phyloP scores from a whole-genome alignment of 192 early-diverging fungal species.

The Podila epigama region DNA sequence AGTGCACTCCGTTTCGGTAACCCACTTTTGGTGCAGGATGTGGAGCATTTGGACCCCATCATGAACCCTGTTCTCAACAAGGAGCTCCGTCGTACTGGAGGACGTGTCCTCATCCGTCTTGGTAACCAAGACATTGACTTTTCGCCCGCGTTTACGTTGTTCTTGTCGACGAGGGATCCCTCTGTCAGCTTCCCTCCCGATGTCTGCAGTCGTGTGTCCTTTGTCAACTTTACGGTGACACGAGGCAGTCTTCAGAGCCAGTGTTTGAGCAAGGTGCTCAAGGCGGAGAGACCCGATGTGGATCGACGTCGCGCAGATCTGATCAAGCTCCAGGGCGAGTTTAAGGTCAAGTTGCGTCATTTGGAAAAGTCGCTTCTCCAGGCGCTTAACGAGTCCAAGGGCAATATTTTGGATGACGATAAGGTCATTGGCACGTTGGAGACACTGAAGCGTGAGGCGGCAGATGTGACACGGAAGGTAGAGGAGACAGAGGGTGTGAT shows the following conservation, averaged over 20 bases:
- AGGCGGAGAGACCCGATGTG: slow-evolving; percentile 94
- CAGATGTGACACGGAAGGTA: slow-evolving; percentile 91
- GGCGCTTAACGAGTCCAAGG: slow-evolving; percentile 92
- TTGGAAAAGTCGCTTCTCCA: slow-evolving; percentile 94
- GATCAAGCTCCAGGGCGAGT: slow-evolving; percentile 95
- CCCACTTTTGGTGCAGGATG: slow-evolving; percentile 96
- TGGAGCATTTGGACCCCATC: slow-evolving; percentile 96
- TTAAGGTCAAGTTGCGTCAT: slow-evolving; percentile 89
- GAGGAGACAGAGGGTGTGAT: slow-evolving; percentile 94
- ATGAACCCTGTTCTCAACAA: slow-evolving; percentile 98
- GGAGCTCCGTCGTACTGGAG: slow-evolving; percentile 95
- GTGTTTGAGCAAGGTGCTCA: slow-evolving; percentile 95
- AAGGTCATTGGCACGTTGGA: slow-evolving; percentile 93
- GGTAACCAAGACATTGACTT: slow-evolving; percentile 99
- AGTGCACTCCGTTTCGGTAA: slow-evolving; percentile 98
- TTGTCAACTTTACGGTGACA: slow-evolving; percentile 99
- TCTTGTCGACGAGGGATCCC: slow-evolving; percentile 94
- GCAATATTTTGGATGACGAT: slow-evolving; percentile 98
- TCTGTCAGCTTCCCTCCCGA: slow-evolving; percentile 95
- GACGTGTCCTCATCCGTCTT: slow-evolving; percentile 94
- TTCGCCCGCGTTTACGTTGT: slow-evolving; percentile 95
- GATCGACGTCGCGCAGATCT: slow-evolving; percentile 92
- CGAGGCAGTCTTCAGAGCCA: slow-evolving; percentile 95
- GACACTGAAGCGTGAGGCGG: slow-evolving; percentile 95
- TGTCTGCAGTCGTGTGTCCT: slow-evolving; percentile 95